These are phyloP conservation scores for Carex myosuroides DNA, from an alignment of 176 grass and related monocot genomes.

Conservation along the genomic window DNA sequence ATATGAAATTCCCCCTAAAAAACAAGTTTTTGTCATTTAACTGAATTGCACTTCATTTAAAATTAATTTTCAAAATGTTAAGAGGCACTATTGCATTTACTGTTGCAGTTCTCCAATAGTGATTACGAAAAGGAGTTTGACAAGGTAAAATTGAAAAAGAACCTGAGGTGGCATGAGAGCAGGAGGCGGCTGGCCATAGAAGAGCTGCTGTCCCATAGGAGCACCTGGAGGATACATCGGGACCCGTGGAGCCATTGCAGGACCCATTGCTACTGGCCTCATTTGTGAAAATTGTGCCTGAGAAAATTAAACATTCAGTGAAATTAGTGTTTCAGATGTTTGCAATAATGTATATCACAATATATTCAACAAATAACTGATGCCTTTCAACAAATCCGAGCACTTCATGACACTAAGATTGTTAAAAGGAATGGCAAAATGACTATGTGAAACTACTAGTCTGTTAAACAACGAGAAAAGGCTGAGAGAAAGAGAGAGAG, in stretches of 20 bases:
- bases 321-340: not conserved
- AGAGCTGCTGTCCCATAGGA: conserved; percentile 59
- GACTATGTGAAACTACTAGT: not conserved
- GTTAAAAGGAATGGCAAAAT: not conserved
- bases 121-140: not conserved
- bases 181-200: conserved; percentile 69
- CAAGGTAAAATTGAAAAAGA: not conserved
- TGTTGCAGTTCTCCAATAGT: not conserved
- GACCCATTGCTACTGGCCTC: conserved; percentile 51
- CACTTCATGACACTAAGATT: not conserved
- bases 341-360: not conserved
- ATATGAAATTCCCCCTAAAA: too few species aligned
- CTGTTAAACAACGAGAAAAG: not conserved
- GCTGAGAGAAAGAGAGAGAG: not conserved
- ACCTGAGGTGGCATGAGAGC: conserved; percentile 65
- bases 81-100: not conserved
- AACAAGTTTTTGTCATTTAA: not conserved
- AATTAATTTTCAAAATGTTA: not conserved
- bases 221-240: conserved; percentile 66
- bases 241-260: conserved; percentile 46
- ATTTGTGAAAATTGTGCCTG: conserved; percentile 63
- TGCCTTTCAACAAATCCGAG: not conserved
- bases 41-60: not conserved
- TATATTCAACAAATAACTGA: not conserved
- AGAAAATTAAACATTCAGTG: not conserved